Evolutionary conservation across 73 alveolate genomes (phyloP).

Genomic region (Paraurostyla sp.): DNA sequence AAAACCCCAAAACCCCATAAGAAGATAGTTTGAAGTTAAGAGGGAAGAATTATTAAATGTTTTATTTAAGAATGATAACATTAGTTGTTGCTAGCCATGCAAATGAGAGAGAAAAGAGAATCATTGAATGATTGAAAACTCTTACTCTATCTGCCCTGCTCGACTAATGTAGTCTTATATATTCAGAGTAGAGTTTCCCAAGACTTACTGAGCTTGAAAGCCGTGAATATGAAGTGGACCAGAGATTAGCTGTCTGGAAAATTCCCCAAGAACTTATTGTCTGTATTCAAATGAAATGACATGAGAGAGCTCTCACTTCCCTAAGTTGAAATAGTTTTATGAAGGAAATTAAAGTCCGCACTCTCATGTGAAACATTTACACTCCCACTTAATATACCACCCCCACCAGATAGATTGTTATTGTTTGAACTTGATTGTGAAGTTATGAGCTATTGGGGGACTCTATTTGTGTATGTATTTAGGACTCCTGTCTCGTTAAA

Average conservation of each 20-base stretch:
- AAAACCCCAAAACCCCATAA: too few species aligned
- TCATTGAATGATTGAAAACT: too few species aligned
- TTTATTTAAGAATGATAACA: too few species aligned
- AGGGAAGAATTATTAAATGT: too few species aligned
- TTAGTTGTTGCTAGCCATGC: too few species aligned
- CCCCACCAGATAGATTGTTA: background rate
- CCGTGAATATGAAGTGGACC: conserved; percentile 30
- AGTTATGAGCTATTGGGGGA: too few species aligned
- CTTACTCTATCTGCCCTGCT: too few species aligned
- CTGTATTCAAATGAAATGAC: conserved; percentile 1
- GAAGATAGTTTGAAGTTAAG: too few species aligned
- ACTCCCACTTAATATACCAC: background rate
- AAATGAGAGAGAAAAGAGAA: too few species aligned
- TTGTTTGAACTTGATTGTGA: background rate
- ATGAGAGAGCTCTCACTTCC: conserved; percentile 39
- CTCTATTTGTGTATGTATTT: background rate
- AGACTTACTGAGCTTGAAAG: conserved; percentile 39
- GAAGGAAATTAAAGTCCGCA: background rate
- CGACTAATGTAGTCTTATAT: background rate
- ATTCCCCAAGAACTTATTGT: conserved; percentile 26
- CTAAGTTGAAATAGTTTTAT: conserved; percentile 26
- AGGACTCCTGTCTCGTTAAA: conserved; percentile 47
- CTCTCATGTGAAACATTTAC: conserved; percentile 9
- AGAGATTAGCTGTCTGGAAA: conserved; percentile 40
- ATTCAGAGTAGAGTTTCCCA: conserved; percentile 22